phyloP scores from a whole-genome alignment of 2,329 filamentous ascomycete species.

The Cercospora sesami region DNA sequence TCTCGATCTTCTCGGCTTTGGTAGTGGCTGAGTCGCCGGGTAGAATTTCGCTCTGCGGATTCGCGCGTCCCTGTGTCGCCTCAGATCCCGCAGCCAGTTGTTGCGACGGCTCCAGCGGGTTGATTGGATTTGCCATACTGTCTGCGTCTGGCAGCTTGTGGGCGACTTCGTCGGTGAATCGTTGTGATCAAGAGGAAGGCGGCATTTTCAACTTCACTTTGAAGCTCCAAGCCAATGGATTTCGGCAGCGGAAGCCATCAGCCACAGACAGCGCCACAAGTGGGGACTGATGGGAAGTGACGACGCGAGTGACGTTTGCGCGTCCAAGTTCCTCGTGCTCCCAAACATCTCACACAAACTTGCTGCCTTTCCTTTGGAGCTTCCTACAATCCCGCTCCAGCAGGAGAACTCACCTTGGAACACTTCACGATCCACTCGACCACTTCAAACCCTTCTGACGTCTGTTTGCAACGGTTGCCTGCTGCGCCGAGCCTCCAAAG shows the following conservation, averaged over 20 bases:
- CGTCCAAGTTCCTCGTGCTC: neutral
- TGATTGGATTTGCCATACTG: slow-evolving; percentile 20
- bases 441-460: neutral
- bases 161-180: neutral
- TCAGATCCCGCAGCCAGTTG: slow-evolving; percentile 26
- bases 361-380: neutral
- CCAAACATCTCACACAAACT: neutral
- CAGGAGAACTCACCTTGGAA: neutral
- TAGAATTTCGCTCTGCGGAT: slow-evolving; percentile 40
- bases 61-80: slow-evolving; percentile 29
- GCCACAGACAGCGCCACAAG: neutral
- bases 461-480: neutral
- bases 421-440: neutral
- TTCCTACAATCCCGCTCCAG: neutral
- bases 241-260: neutral
- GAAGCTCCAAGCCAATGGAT: neutral
- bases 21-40: slow-evolving; percentile 42
- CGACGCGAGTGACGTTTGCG: neutral
- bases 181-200: neutral
- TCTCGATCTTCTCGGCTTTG: slow-evolving; percentile 45
- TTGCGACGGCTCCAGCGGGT: slow-evolving; percentile 31
- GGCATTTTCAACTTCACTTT: neutral
- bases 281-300: neutral
- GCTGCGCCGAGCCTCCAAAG: neutral
- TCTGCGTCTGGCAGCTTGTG: neutral